A percentile compares a stretch with the other conserved stretches of the same genome.
Conservation (phyloP, 208 protist genomes). For the Leishmania turanica region DNA sequence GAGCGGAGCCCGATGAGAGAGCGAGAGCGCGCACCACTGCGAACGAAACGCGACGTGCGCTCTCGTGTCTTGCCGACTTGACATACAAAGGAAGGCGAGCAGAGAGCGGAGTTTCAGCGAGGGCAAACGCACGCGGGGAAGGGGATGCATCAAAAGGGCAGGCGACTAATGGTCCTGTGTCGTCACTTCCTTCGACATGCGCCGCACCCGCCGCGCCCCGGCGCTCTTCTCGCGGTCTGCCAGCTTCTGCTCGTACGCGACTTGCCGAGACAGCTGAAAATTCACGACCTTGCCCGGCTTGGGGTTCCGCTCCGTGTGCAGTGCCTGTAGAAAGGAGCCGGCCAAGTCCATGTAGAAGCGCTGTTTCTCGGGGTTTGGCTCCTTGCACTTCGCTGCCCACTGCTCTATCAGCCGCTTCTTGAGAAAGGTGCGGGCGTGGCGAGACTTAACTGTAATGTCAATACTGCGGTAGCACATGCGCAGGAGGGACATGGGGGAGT, state of each 20-base stretch:
- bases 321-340: constrained; percentile 83
- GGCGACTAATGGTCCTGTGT: constrained; percentile 24
- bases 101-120: neutral
- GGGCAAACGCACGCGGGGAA: neutral
- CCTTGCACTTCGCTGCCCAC: constrained; percentile 69
- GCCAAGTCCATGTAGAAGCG: constrained; percentile 90
- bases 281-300: constrained; percentile 65
- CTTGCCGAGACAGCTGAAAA: constrained; percentile 81
- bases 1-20: neutral
- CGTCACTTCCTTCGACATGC: constrained; percentile 41
- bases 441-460: constrained; percentile 87
- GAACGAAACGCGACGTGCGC: neutral
- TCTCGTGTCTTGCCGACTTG: neutral
- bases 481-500: constrained; percentile 76
- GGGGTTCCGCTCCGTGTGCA: constrained; percentile 78
- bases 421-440: constrained; percentile 85
- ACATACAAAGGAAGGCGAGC: neutral
- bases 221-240: constrained; percentile 53
- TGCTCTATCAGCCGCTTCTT: constrained; percentile 82
- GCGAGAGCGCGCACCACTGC: neutral
- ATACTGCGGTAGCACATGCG: constrained; percentile 93
- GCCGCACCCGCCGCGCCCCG: constrained; percentile 40
- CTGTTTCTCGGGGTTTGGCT: constrained; percentile 84
- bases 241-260: constrained; percentile 76
- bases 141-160: neutral